Percentiles rank a stretch among this genome's conserved stretches.
Conservation (phyloP, 805 yeast species). For the Candida broadrunensis region DNA sequence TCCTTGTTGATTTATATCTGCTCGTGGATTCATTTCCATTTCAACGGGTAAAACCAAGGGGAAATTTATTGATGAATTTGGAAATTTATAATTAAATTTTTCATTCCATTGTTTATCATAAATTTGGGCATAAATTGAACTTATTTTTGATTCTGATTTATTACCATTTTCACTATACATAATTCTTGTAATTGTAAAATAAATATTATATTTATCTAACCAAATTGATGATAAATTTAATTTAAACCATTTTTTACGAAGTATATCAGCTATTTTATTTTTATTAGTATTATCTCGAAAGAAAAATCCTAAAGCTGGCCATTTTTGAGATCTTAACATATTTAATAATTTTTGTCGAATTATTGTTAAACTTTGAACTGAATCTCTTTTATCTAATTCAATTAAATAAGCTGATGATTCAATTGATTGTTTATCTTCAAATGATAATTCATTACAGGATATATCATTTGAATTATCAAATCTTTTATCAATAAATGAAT, state of each 20-base stretch:
- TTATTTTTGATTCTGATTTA: conserved; percentile 20
- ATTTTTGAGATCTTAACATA: no score
- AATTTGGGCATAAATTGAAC: conserved; percentile 19
- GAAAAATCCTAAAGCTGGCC: no score
- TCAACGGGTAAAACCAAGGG: conserved; percentile 10
- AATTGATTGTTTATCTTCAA: no score
- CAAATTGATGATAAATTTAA: conserved; percentile 18
- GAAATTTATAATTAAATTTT: conserved; percentile 7
- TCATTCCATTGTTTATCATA: conserved; percentile 20
- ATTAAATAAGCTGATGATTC: no score
- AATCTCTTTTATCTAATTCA: no score
- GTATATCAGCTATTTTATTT: not conserved
- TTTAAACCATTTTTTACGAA: not conserved
- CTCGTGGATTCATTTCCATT: conserved; percentile 1
- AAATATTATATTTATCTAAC: conserved; percentile 26
- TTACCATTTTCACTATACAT: conserved; percentile 17
- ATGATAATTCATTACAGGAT: no score
- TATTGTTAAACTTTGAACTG: no score
- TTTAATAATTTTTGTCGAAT: no score
- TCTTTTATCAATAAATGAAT: no score
- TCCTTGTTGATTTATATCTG: not conserved
- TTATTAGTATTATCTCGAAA: not conserved
- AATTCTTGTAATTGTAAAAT: conserved; percentile 25
- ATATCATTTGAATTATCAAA: no score
- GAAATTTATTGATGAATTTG: conserved; percentile 4